These are phyloP conservation scores for Solanum microdontum DNA, from an alignment of 257 asterid genomes.

Conservation along the genomic window DNA sequence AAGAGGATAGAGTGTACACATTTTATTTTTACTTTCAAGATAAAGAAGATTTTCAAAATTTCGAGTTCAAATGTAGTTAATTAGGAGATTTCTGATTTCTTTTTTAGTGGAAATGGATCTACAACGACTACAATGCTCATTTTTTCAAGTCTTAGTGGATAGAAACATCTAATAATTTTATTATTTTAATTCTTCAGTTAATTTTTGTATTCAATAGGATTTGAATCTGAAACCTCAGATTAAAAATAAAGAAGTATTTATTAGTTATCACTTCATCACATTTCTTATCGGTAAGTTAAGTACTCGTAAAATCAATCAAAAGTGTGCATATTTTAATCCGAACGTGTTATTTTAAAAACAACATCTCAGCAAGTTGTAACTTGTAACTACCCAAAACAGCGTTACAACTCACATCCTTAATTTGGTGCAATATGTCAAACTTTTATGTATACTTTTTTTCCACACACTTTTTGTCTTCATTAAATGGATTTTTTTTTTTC, in stretches of 20 bases:
- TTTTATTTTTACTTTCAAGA: rapidly evolving
- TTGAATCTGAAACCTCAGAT: not conserved
- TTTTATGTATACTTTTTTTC: not conserved
- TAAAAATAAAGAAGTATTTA: not conserved
- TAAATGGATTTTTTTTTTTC: not conserved
- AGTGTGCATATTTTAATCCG: rapidly evolving
- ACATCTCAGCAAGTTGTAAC: not conserved
- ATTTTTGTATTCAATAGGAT: rapidly evolving
- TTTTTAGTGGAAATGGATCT: too few relatives aligned
- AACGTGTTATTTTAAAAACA: not conserved
- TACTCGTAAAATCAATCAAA: not conserved
- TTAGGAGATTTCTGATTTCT: too few relatives aligned
- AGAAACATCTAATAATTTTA: not conserved
- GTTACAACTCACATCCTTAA: not conserved
- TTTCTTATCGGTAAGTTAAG: not conserved
- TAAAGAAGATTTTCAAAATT: too few relatives aligned
- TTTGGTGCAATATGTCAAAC: not conserved
- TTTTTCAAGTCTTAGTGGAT: not conserved
- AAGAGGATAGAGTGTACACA: rapidly evolving
- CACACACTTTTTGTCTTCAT: not conserved
- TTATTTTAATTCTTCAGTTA: too few relatives aligned
- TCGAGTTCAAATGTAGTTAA: too few relatives aligned
- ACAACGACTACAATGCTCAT: too few relatives aligned
- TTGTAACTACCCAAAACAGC: not conserved
- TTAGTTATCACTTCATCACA: not conserved